phyloP scores from a whole-genome alignment of 345 rosid genomes.

The Melastoma malabathricum region DNA sequence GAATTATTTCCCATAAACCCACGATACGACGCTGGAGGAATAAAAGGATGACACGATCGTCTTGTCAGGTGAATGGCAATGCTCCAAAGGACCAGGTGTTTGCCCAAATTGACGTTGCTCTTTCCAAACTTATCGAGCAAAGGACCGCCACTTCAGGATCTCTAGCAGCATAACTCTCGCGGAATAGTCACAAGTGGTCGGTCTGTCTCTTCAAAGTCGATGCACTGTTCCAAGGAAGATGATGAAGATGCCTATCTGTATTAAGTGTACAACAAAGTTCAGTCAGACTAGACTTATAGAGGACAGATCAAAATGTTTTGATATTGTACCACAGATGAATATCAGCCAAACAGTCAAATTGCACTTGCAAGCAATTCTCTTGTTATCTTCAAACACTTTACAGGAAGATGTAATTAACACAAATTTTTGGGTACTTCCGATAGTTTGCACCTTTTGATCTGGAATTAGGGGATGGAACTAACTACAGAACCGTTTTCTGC shows the following conservation, averaged over 20 bases:
- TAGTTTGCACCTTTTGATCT: neutral
- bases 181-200: neutral
- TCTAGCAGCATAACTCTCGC: constrained; percentile 18
- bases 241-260: too few species aligned
- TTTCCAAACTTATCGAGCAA: constrained; percentile 32
- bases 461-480: neutral
- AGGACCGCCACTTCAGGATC: constrained; percentile 22
- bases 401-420: too few species aligned
- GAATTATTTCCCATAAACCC: neutral
- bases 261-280: too few species aligned
- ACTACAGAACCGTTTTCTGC: constrained; percentile 11
- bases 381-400: too few species aligned
- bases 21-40: neutral
- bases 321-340: too few species aligned
- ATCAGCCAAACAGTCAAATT: too few species aligned
- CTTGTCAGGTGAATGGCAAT: constrained; percentile 48
- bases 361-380: too few species aligned
- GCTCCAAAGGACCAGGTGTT: constrained; percentile 47
- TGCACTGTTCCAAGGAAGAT: neutral
- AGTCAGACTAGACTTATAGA: too few species aligned
- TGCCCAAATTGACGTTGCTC: constrained; percentile 30
- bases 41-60: constrained; percentile 1
- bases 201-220: constrained; percentile 5
- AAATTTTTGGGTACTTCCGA: too few species aligned
- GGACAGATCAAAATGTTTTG: too few species aligned